Percentiles rank a stretch among this genome's conserved stretches.
phyloP scores from a whole-genome alignment of 1,284 basidiomycete genomes.

The Ustilago sp. region DNA sequence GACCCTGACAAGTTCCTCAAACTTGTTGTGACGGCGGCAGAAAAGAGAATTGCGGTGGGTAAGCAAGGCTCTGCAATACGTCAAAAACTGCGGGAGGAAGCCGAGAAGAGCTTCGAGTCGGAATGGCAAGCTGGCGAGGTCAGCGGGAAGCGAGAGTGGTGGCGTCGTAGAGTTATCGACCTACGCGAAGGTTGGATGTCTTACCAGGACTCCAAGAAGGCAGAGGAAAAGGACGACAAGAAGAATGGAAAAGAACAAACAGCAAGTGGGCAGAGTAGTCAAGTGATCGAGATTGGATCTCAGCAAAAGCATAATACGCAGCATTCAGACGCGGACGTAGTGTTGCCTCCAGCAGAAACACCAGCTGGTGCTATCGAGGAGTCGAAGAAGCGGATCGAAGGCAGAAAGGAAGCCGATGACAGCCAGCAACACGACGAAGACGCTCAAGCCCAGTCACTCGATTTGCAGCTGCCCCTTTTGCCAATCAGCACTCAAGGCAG shows the following conservation, averaged over 20 bases:
- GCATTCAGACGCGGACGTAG: not conserved
- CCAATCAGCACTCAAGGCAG: not conserved
- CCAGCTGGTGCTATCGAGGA: not conserved
- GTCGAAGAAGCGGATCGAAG: not conserved
- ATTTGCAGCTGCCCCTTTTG: not conserved
- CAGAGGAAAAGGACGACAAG: slow-evolving; percentile 13
- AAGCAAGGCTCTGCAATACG: slow-evolving; percentile 4
- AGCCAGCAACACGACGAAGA: not conserved
- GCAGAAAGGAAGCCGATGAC: not conserved
- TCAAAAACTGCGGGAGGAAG: not conserved
- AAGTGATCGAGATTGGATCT: not conserved
- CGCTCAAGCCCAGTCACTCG: not conserved
- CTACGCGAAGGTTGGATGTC: slow-evolving; percentile 33
- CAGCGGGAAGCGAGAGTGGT: slow-evolving; percentile 33
- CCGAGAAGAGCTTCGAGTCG: slow-evolving; percentile 4
- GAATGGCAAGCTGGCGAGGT: slow-evolving; percentile 48
- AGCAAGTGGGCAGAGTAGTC: not conserved
- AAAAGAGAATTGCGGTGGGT: not conserved
- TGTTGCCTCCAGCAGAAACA: slow-evolving; percentile 9
- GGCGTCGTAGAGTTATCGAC: slow-evolving; percentile 24
- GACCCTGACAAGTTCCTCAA: slow-evolving; percentile 50
- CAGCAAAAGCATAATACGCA: not conserved
- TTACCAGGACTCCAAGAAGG: slow-evolving; percentile 3
- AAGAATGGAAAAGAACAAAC: slow-evolving; percentile 14
- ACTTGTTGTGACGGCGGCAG: slow-evolving; percentile 17